Evolutionary conservation across 106 monocot genomes (phyloP), one percentile per base, ranked within the genome.

Genomic region (Platanthera guangdongensis): DNA sequence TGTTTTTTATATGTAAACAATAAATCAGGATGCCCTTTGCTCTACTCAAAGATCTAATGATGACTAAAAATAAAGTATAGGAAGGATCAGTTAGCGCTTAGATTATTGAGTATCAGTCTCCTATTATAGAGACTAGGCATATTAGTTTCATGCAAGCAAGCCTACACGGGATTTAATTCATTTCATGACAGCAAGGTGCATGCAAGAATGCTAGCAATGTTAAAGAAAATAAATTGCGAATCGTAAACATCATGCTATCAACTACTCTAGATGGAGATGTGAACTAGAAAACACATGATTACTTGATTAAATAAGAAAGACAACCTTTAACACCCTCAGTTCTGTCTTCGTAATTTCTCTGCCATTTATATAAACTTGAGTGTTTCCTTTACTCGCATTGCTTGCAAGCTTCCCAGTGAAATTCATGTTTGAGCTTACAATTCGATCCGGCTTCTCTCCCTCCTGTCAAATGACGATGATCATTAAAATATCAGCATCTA

Each of bases 321-420:
- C 4, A 64, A 93, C 96, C 93, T 83, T 97, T 51, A 93, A 77
- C 30, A 97, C 85, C 65, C 78, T 89, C 70, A 91, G 50, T 78
- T 97, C 96, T 48, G 80, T 74, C 81, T 83, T 97, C 72, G 96
- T 97, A 71, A 97, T 91, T 74, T 97, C 96, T 67, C 96, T 87
- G 52, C 91, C 89, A 79, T 93, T 97, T 9, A 93, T 91, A 81
- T 81, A 97, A 53, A 97, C 96, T 83, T 87, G 75, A 45, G 96
- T 93, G 67, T 91, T 93, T 47, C 93, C 96, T 47, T 90, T 91
- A 78, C 96, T 97, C 15, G 95, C 95, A 65, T 91, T 64, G 62
- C 82, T 21, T 5, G 85, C 75, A 73, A 96, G 90, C 83, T 90
- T 92, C 28, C 95, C 93, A 32, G 72, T 80, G 74, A 96, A 90